Evolutionary conservation across 108 stramenopile species (phyloP), one percentile per base, ranked within the genome.

Genomic region (Nannochloropsis salina): DNA sequence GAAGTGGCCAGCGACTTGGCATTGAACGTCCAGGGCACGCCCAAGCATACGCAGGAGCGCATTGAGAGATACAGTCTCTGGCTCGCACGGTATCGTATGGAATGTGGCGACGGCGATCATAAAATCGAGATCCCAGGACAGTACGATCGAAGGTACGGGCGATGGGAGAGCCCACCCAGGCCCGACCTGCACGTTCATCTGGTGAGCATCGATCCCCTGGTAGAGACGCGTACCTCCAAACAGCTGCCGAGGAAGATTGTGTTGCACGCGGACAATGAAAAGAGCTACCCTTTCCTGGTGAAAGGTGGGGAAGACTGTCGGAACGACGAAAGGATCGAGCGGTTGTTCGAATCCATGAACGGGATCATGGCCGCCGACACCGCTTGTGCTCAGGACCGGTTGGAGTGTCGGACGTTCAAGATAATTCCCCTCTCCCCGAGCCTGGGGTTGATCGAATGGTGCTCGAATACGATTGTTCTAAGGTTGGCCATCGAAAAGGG

Each of bases 281-380:
- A 41, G 22, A 88, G 86, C 12, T 83, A 84, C 88, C 42, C 86
- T 31, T 91, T 90, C 85, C 87, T 92, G 43, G 91, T 92, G n/a
- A 92, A 92, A 42, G 91, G 91, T 9, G 91, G 91, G 15, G 91
- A 92, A 44, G 91, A 92, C 80, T 82, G 90, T 18, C 80, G 91
- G 20, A 45, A 85, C 44, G 91, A 92, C 86, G 80, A 90, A 82
- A 90, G 91, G 40, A 90, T 92, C 51, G 90, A 92, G 86, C 88
- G 89, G 82, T 44, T 92, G 41, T 92, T 92, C 43, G 90, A 82
- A 43, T 83, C 89, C 20, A 91, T 92, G 91, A 90, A 90, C 88
- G 45, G 47, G n/a, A 20, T 90, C 51, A 82, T 92, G 31, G 45
- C 44, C n/a, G 41, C 42, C 12, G 89, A 89, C 22, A 80, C 79